A percentile compares a stretch with the other conserved stretches of the same genome.
phyloP scores from a whole-genome alignment of 257 asterid genomes.

The Solanum chiquidenum region DNA sequence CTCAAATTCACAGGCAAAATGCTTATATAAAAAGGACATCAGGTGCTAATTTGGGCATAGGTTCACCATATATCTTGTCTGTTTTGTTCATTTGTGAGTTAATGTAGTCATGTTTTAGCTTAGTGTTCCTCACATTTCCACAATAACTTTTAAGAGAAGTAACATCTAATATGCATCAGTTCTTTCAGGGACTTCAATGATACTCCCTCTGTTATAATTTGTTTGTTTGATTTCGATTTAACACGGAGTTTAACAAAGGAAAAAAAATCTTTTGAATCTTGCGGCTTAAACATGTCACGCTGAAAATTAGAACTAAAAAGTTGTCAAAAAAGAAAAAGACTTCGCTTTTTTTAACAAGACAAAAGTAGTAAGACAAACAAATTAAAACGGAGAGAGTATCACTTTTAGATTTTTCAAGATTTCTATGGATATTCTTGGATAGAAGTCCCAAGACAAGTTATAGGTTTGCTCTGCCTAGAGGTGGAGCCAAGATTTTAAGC shows the following conservation, averaged over 20 bases:
- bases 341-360: not conserved
- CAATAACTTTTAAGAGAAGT: not conserved
- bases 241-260: not conserved
- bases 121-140: not conserved
- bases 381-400: not conserved
- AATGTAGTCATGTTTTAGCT: not conserved
- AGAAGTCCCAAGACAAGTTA: not conserved
- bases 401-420: not conserved
- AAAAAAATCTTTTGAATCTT: too few species aligned
- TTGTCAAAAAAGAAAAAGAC: not conserved
- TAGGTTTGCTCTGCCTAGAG: not conserved
- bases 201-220: too few species aligned
- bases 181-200: too few species aligned
- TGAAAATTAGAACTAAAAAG: not conserved
- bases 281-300: not conserved
- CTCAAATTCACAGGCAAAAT: slow-evolving; percentile 4
- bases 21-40: not conserved
- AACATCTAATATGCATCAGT: not conserved
- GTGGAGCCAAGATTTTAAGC: not conserved
- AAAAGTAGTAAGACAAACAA: not conserved
- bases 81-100: not conserved
- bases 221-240: too few species aligned
- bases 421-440: not conserved
- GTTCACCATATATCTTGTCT: not conserved
- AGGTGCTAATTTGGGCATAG: slow-evolving; percentile 7